A percentile compares a stretch with the other conserved stretches of the same genome.
Evolutionary conservation across 345 rosid species (phyloP).

Genomic region (Eucalyptus erythrocorys): DNA sequence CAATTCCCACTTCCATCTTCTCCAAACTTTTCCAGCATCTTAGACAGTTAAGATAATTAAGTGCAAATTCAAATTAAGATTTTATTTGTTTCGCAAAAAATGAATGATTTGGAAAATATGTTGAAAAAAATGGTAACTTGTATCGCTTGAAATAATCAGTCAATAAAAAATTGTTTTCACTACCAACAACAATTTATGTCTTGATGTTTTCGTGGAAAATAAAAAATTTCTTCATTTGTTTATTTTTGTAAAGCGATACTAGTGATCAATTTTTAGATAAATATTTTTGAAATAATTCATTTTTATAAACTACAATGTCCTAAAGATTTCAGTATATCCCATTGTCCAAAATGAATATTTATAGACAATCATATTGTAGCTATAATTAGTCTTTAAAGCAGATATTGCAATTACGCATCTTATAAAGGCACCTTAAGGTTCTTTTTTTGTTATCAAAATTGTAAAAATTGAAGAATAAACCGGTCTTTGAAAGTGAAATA

Average conservation of each 20-base stretch:
- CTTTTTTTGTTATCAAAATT: not conserved
- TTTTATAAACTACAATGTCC: not conserved
- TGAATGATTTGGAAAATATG: not conserved
- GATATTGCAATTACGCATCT: not conserved
- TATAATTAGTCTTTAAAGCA: no score
- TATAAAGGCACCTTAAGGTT: no score
- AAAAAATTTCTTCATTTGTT: not conserved
- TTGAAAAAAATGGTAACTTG: not conserved
- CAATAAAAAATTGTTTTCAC: not conserved
- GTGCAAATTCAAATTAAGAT: not conserved
- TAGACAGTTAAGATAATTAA: not conserved
- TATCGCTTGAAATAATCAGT: not conserved
- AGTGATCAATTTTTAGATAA: not conserved
- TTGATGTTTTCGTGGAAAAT: rapidly evolving
- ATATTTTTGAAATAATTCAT: not conserved
- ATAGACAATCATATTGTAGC: not conserved
- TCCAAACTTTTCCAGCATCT: not conserved
- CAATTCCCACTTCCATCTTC: not conserved
- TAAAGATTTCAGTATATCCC: not conserved
- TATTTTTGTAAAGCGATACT: not conserved
- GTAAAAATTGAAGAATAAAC: not conserved
- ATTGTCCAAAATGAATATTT: not conserved
- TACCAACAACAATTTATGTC: not conserved
- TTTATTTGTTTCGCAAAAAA: not conserved
- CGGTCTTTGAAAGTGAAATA: no score